These are phyloP conservation scores for Ceratobasidium sp. DNA, from an alignment of 1,284 basidiomycete species.

Conservation along the genomic window DNA sequence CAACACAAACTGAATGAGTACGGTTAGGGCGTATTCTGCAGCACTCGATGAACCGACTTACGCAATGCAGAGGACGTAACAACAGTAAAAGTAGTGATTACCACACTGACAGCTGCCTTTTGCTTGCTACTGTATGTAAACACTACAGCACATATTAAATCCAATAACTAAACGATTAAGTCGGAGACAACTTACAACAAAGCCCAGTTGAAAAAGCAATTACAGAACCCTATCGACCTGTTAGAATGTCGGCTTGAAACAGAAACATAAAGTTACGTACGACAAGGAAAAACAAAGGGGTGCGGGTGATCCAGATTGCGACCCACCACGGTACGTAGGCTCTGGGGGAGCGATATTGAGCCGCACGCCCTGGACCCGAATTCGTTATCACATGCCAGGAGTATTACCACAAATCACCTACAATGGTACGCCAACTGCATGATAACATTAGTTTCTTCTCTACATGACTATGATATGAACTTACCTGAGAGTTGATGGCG, in stretches of 20 bases:
- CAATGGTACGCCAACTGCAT: constrained; percentile 43
- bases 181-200: constrained; percentile 17
- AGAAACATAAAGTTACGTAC: neutral
- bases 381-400: neutral
- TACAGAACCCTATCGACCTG: constrained; percentile 29
- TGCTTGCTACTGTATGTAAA: constrained; percentile 39
- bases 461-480: neutral
- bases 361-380: constrained; percentile 46
- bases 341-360: constrained; percentile 71
- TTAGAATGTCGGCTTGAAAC: constrained; percentile 3
- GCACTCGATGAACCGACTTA: neutral
- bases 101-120: neutral
- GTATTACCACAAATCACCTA: neutral
- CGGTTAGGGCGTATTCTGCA: too few relatives aligned
- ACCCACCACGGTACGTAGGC: constrained; percentile 79
- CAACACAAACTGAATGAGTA: constrained; percentile 26
- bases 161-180: constrained; percentile 9
- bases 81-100: constrained; percentile 39
- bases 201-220: constrained; percentile 43
- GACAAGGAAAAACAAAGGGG: constrained; percentile 40
- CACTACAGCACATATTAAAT: neutral
- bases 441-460: neutral
- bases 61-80: constrained; percentile 37
- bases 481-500: constrained; percentile 72
- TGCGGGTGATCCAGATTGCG: constrained; percentile 67